A percentile compares a stretch with the other conserved stretches of the same genome.
phyloP scores from a whole-genome alignment of 1,284 basidiomycete species.

The Austroboletus novae-zelandiae region DNA sequence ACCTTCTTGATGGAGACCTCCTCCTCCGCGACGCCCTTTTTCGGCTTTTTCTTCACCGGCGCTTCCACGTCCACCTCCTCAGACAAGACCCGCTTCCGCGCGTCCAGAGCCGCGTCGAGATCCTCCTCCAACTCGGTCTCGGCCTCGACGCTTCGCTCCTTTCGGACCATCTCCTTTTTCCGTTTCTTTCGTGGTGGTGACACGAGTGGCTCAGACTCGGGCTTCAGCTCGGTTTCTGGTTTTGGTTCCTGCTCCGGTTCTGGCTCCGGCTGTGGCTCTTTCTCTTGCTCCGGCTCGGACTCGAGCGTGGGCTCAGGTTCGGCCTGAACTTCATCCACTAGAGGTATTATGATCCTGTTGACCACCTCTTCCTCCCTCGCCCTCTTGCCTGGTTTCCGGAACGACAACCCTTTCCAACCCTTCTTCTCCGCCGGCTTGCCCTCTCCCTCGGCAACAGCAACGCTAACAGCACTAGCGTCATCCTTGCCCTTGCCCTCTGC shows the following conservation, averaged over 20 bases:
- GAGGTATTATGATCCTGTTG: slow-evolving; percentile 19
- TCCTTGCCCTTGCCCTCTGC: slow-evolving; percentile 38
- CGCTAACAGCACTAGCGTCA: slow-evolving; percentile 1
- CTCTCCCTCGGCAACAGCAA: slow-evolving; percentile 15
- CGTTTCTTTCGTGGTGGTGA: slow-evolving; percentile 47
- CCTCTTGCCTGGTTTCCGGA: slow-evolving; percentile 60
- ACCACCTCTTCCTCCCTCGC: slow-evolving; percentile 32
- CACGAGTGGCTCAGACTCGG: slow-evolving; percentile 30
- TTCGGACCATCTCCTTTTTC: slow-evolving; percentile 37
- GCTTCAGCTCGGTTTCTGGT: slow-evolving; percentile 35
- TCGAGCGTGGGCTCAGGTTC: slow-evolving; percentile 37
- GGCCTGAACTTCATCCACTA: slow-evolving; percentile 37
- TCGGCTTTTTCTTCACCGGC: slow-evolving; percentile 39
- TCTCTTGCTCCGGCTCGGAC: slow-evolving; percentile 1
- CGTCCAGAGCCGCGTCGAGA: slow-evolving; percentile 18
- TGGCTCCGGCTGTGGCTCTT: background rate
- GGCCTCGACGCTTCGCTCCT: slow-evolving; percentile 36
- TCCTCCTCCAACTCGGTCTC: slow-evolving; percentile 46
- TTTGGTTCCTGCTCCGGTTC: slow-evolving; percentile 26
- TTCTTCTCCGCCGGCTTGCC: slow-evolving; percentile 37
- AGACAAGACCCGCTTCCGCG: slow-evolving; percentile 36
- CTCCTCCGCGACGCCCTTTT: slow-evolving; percentile 26
- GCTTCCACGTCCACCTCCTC: slow-evolving; percentile 38
- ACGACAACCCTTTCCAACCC: slow-evolving; percentile 64
- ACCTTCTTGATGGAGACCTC: slow-evolving; percentile 38